Evolutionary conservation across 257 asterid species (phyloP).

Genomic region (Solanum habrochaites): DNA sequence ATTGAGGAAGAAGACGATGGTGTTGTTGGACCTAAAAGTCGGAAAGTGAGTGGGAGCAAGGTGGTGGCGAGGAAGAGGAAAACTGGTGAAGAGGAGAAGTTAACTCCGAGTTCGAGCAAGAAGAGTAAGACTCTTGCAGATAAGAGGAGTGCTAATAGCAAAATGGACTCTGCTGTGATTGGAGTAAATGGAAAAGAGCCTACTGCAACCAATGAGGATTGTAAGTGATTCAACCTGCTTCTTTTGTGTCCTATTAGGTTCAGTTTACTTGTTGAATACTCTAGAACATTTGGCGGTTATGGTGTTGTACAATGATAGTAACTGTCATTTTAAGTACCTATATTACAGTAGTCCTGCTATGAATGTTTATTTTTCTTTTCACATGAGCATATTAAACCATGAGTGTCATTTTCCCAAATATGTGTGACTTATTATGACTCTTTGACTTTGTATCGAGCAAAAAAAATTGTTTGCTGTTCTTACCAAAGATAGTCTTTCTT

Average conservation of each 20-base stretch:
- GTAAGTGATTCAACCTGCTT: constrained; percentile 33
- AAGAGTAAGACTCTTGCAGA: constrained; percentile 34
- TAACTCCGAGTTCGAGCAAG: constrained; percentile 25
- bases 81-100: constrained; percentile 15
- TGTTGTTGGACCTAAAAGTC: neutral
- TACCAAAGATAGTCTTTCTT: neutral
- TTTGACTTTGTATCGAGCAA: neutral
- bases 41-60: constrained; percentile 6
- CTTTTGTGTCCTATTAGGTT: neutral
- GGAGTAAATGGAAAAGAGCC: constrained; percentile 19
- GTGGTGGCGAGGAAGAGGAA: constrained; percentile 36
- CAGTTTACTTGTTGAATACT: neutral
- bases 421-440: neutral
- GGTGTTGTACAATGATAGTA: neutral
- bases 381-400: neutral
- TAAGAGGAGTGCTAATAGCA: constrained; percentile 9
- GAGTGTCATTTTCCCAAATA: neutral
- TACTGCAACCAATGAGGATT: constrained; percentile 11
- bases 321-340: neutral
- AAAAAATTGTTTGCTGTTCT: neutral
- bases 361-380: neutral
- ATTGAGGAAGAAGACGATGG: constrained; percentile 26
- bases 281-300: neutral
- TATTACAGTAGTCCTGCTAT: neutral
- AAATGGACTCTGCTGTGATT: constrained; percentile 11